Evolutionary conservation across 805 yeast species (phyloP).

Genomic region (Lipomyces kockii): DNA sequence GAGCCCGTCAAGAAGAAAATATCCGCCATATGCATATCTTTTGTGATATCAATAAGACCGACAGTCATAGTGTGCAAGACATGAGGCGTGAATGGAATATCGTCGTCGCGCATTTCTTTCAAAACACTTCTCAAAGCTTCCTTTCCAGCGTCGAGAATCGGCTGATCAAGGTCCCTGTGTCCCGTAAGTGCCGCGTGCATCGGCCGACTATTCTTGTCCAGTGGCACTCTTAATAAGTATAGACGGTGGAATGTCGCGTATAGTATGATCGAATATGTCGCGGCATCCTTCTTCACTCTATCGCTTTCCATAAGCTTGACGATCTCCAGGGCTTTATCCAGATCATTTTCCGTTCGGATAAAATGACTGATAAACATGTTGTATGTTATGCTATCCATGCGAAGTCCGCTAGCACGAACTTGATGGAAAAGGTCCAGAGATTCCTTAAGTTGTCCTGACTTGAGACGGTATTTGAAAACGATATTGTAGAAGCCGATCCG

Average conservation of each 20-base stretch:
- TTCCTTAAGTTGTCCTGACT: background rate
- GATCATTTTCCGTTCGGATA: conserved; percentile 13
- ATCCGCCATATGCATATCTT: conserved; percentile 27
- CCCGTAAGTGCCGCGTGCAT: background rate
- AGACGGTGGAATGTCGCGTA: conserved; percentile 25
- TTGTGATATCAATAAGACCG: conserved; percentile 28
- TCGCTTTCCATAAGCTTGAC: conserved; percentile 12
- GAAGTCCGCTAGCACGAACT: background rate
- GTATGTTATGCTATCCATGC: conserved; percentile 4
- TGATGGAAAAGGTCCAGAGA: conserved; percentile 2
- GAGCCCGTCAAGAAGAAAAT: conserved; percentile 4
- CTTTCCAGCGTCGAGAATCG: conserved; percentile 3
- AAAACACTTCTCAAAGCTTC: conserved; percentile 12
- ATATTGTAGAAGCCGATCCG: conserved; percentile 10
- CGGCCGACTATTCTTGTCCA: conserved; percentile 1
- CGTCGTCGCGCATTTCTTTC: conserved; percentile 23
- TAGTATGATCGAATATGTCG: conserved; percentile 22
- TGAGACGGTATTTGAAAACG: conserved; percentile 10
- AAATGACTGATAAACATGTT: conserved; percentile 21
- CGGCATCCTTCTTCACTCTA: conserved; percentile 18
- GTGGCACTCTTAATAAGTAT: conserved; percentile 11
- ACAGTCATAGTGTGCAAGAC: conserved; percentile 24
- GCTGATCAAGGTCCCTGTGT: conserved; percentile 1
- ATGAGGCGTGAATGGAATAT: conserved; percentile 19
- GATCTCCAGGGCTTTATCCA: conserved; percentile 8